Conservation (phyloP, 768 basidiomycete genomes). For the Rhizopogon roseolus region DNA sequence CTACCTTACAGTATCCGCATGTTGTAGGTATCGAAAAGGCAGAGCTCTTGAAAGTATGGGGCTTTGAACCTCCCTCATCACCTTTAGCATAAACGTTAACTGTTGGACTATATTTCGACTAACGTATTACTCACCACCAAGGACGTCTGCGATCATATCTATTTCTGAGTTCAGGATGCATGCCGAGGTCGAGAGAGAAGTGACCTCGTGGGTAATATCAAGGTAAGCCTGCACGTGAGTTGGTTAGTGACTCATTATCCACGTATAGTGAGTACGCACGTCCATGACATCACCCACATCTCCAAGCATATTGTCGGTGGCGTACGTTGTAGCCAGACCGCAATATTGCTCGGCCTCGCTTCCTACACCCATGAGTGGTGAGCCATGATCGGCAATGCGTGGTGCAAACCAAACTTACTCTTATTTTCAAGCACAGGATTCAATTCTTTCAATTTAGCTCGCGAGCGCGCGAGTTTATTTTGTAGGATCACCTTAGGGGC, state of each 20-base stretch:
- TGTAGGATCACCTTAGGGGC: constrained; percentile 76
- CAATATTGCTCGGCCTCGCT: constrained; percentile 49
- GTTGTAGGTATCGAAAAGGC: constrained; percentile 82
- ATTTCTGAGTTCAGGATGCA: constrained; percentile 61
- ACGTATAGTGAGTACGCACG: constrained; percentile 7
- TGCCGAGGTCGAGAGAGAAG: constrained; percentile 50
- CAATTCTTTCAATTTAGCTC: constrained; percentile 60
- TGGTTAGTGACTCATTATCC: constrained; percentile 1
- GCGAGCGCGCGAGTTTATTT: constrained; percentile 63
- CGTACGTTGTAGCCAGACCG: constrained; percentile 43
- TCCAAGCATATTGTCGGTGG: constrained; percentile 44
- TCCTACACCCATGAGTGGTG: constrained; percentile 29
- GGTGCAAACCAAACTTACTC: constrained; percentile 37
- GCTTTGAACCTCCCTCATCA: constrained; percentile 66
- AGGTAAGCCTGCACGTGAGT: constrained; percentile 47
- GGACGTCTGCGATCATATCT: constrained; percentile 49
- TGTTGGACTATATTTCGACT: constrained; percentile 7
- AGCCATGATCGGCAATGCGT: constrained; percentile 8
- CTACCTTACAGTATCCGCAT: constrained; percentile 78
- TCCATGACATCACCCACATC: constrained; percentile 38
- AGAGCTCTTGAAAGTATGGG: constrained; percentile 80
- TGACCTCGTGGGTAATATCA: constrained; percentile 57
- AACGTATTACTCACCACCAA: constrained; percentile 50
- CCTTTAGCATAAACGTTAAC: constrained; percentile 35
- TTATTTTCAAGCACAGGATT: constrained; percentile 53